These are phyloP conservation scores for Aspergillus pseudonomiae DNA, from an alignment of 2,329 filamentous ascomycete species.

Conservation along the genomic window DNA sequence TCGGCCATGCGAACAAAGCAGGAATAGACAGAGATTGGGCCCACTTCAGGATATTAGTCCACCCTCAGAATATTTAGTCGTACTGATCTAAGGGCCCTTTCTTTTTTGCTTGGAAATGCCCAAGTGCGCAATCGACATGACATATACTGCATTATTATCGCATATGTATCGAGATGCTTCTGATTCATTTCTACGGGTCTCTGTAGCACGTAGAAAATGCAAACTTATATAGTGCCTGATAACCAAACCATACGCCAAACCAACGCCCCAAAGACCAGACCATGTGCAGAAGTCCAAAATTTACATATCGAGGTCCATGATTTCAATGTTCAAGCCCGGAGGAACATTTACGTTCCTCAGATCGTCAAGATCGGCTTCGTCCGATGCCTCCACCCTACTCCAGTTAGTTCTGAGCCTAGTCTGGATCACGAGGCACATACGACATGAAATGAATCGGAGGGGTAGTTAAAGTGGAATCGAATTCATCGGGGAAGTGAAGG, in stretches of 20 bases:
- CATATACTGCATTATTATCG: too few relatives aligned
- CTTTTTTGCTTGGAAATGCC: too few relatives aligned
- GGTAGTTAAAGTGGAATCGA: slow-evolving; percentile 21
- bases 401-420: background rate
- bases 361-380: slow-evolving; percentile 15
- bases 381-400: slow-evolving; percentile 15
- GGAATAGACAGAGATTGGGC: too few relatives aligned
- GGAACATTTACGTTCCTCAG: slow-evolving; percentile 16
- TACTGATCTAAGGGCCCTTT: too few relatives aligned
- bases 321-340: slow-evolving; percentile 17
- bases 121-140: too few relatives aligned
- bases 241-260: background rate
- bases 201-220: background rate
- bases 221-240: background rate
- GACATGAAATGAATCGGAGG: slow-evolving; percentile 25
- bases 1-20: too few relatives aligned
- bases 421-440: slow-evolving; percentile 8
- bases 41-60: too few relatives aligned
- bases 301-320: slow-evolving; percentile 12
- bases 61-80: too few relatives aligned
- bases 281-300: background rate
- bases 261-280: too few relatives aligned
- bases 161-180: too few relatives aligned
- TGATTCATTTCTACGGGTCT: too few relatives aligned
- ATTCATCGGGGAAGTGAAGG: slow-evolving; percentile 22